Conservation (phyloP, 2,329 filamentous ascomycete species). For the Salinomyces thailandicus region DNA sequence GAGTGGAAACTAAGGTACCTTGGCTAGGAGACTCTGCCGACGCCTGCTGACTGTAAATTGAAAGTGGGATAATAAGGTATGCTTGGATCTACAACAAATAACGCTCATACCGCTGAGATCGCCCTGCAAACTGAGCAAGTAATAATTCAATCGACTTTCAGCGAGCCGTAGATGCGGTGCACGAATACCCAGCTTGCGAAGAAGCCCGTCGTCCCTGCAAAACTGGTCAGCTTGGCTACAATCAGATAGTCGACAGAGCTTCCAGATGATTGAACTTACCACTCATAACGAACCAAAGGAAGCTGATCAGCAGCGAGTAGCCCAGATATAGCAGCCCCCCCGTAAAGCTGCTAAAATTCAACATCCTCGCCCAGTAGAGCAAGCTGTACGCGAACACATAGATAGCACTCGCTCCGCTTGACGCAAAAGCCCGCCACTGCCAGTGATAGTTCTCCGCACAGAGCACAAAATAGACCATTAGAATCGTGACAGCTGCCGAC, state of each 20-base stretch:
- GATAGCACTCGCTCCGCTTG: slow-evolving; percentile 76
- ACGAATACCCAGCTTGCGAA: slow-evolving; percentile 92
- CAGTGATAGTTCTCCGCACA: slow-evolving; percentile 97
- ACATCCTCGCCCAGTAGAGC: slow-evolving; percentile 79
- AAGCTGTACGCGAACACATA: slow-evolving; percentile 91
- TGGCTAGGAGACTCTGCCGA: too few relatives aligned
- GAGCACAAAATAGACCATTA: slow-evolving; percentile 92
- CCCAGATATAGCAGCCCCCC: slow-evolving; percentile 87
- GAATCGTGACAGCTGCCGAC: slow-evolving; percentile 78
- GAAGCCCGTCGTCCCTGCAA: slow-evolving; percentile 81
- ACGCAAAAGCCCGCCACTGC: slow-evolving; percentile 94
- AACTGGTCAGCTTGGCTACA: not conserved
- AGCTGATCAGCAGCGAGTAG: slow-evolving; percentile 80
- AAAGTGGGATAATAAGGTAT: too few relatives aligned
- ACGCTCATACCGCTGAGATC: too few relatives aligned
- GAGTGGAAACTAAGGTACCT: too few relatives aligned
- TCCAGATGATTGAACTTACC: slow-evolving; percentile 53
- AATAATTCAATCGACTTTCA: slow-evolving; percentile 91
- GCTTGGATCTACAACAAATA: too few relatives aligned
- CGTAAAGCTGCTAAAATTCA: slow-evolving; percentile 74
- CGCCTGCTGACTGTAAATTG: too few relatives aligned
- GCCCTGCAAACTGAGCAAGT: too few relatives aligned
- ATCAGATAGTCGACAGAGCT: not conserved
- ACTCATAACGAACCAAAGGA: slow-evolving; percentile 85
- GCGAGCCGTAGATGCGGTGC: slow-evolving; percentile 87